Base-by-base conservation (phyloP, 805 yeast genomes). In the Candida coleopterorum region DNA sequence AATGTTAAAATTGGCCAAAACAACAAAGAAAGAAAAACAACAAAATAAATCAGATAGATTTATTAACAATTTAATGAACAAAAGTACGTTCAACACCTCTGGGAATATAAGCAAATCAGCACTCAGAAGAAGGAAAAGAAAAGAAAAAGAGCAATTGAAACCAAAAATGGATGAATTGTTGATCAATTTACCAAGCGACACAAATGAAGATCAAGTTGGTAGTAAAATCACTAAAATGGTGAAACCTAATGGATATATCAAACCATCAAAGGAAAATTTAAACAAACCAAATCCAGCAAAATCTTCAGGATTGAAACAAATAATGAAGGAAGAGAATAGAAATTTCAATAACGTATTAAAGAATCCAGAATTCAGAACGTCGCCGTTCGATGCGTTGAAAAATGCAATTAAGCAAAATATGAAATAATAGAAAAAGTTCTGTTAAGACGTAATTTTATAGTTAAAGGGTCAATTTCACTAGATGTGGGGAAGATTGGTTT, bases 101-200 rank as follows among this genome's bases (percentile, higher is more conserved):
- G 49, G 66, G 12, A 74, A 75, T 16, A 68, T 84, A 29, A 79
- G 87, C 15, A 84, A 83, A 52, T 78, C 86, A 5, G 65, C 87
- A 0, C 43, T 72, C 3, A 70, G 86, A 51, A 70, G 86, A 45
- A 79, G 80, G 48, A 75, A 85, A 45, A 66, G 74, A 45, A 74
- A 70, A 47, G 65, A 69, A 33, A 74, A 72, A 47, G 83, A 81
- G 39, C 75, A 79, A 45, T 61, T 85, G 41, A 75, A 74, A 47
- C 86, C 89, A 4, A 72, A 78, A 48, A 70, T 84, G 75, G 66
- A 70, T 36, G 93, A 84, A 45, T 57, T 84, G 30, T 60, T 79
- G 37, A 63, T 64, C 20, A 76, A 74, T 12, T 62, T 84, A 35
- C 72, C 67, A 16, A 25, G 9, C 4, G 57, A 37, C 8, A 30